Evolutionary conservation across 2,329 filamentous ascomycete genomes (phyloP).

Genomic region (Bisporella sp.): DNA sequence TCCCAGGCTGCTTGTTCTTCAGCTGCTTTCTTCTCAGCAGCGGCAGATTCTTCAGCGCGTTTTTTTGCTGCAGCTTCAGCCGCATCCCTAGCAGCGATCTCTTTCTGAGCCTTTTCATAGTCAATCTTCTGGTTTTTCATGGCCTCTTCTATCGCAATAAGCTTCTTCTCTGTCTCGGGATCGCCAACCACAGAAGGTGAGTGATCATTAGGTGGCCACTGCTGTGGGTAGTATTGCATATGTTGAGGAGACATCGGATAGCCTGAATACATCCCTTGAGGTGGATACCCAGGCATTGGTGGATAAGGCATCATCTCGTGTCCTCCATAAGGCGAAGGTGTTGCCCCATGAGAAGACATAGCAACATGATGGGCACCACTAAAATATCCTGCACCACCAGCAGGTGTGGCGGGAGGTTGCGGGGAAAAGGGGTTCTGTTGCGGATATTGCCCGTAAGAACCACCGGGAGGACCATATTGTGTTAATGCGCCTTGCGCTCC

Average conservation of each 20-base stretch:
- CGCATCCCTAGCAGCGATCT: constrained; percentile 35
- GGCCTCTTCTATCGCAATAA: constrained; percentile 55
- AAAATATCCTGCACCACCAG: constrained; percentile 26
- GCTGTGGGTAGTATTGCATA: constrained; percentile 14
- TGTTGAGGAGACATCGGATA: constrained; percentile 17
- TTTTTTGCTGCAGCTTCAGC: constrained; percentile 33
- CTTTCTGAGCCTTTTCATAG: constrained; percentile 36
- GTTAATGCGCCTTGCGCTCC: constrained; percentile 22
- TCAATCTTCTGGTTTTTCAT: constrained; percentile 39
- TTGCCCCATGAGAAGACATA: constrained; percentile 29
- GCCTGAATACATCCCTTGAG: constrained; percentile 10
- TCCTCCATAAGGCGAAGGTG: constrained; percentile 11
- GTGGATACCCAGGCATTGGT: constrained; percentile 17
- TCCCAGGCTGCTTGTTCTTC: constrained; percentile 15
- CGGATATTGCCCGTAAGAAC: constrained; percentile 16
- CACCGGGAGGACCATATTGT: constrained; percentile 19
- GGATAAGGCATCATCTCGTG: constrained; percentile 27
- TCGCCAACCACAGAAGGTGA: constrained; percentile 13
- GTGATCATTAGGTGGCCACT: constrained; percentile 19
- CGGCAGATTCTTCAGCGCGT: constrained; percentile 12
- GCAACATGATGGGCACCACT: constrained; percentile 30
- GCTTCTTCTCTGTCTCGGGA: constrained; percentile 40
- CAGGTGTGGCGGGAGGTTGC: constrained; percentile 16
- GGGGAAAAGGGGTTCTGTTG: constrained; percentile 24
- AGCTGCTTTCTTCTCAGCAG: constrained; percentile 13